phyloP scores from a whole-genome alignment of 345 rosid genomes.

The Turnera subulata region DNA sequence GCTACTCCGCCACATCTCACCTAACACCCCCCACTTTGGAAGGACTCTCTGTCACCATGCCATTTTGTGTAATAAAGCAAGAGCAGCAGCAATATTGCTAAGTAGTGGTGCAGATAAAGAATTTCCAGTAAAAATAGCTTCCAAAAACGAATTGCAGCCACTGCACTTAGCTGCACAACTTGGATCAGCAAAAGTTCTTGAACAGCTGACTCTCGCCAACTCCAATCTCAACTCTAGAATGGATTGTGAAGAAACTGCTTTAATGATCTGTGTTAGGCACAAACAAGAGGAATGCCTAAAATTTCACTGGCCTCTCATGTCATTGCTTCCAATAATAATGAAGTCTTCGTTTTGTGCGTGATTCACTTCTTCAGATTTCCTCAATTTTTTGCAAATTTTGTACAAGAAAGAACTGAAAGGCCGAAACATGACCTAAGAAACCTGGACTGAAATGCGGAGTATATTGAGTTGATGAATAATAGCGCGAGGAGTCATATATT shows the following conservation, averaged over 20 bases:
- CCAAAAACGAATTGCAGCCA: constrained; percentile 50
- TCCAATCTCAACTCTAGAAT: constrained; percentile 66
- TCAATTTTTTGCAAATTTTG: no score
- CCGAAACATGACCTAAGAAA: no score
- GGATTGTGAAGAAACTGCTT: constrained; percentile 68
- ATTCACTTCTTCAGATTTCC: constrained; percentile 42
- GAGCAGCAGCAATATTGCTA: constrained; percentile 60
- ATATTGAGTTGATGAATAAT: no score
- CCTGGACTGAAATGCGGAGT: no score
- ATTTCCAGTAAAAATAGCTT: constrained; percentile 38
- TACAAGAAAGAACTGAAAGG: no score
- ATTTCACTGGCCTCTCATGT: constrained; percentile 57
- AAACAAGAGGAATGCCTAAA: constrained; percentile 57
- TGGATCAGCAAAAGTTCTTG: constrained; percentile 48
- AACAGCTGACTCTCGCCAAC: constrained; percentile 48
- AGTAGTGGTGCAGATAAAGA: constrained; percentile 54
- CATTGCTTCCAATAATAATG: no score
- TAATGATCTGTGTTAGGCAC: constrained; percentile 60
- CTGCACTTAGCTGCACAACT: constrained; percentile 73
- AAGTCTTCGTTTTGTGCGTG: constrained; percentile 81
- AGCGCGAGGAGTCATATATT: no score
- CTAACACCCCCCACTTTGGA: constrained; percentile 50
- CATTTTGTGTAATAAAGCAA: constrained; percentile 66
- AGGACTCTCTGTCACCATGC: constrained; percentile 92
- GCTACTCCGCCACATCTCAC: constrained; percentile 52